A percentile compares a stretch with the other conserved stretches of the same genome.
Conservation (phyloP, 2,329 filamentous ascomycete species). For the Beauveria bassiana region DNA sequence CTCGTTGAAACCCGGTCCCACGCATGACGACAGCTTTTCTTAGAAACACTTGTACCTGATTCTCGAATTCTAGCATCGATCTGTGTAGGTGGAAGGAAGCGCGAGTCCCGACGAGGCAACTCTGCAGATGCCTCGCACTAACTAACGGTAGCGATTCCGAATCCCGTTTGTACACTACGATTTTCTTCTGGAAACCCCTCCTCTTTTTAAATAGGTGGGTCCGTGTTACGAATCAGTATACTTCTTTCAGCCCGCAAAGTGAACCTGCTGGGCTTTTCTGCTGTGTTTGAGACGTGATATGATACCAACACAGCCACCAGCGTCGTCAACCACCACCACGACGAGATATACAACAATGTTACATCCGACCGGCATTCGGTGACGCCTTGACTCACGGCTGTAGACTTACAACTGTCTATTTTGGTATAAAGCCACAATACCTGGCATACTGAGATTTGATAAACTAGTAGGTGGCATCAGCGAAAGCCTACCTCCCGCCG, state of each 20-base stretch:
- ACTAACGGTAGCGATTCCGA: constrained; percentile 7
- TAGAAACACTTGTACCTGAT: background rate
- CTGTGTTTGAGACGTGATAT: background rate
- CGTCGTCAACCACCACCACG: background rate
- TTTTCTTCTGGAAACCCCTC: background rate
- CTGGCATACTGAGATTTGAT: background rate
- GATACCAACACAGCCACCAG: constrained; percentile 1
- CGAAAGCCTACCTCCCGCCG: no score
- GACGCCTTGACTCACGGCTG: background rate
- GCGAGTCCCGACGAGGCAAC: constrained; percentile 3
- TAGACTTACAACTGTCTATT: background rate
- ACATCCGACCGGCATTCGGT: constrained; percentile 1
- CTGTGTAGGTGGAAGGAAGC: background rate
- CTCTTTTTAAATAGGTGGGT: background rate
- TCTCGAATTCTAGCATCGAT: constrained; percentile 7
- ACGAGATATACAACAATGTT: background rate
- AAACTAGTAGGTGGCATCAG: no score
- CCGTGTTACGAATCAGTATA: background rate
- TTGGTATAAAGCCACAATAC: background rate
- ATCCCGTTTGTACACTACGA: constrained; percentile 4
- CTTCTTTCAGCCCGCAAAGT: background rate
- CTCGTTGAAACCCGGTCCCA: constrained; percentile 1
- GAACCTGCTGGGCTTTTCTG: background rate
- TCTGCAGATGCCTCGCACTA: constrained; percentile 1
- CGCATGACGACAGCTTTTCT: background rate